Evolutionary conservation across 768 basidiomycete genomes (phyloP), one percentile per base, ranked within the genome.

Genomic region (Lactarius hatsudake): DNA sequence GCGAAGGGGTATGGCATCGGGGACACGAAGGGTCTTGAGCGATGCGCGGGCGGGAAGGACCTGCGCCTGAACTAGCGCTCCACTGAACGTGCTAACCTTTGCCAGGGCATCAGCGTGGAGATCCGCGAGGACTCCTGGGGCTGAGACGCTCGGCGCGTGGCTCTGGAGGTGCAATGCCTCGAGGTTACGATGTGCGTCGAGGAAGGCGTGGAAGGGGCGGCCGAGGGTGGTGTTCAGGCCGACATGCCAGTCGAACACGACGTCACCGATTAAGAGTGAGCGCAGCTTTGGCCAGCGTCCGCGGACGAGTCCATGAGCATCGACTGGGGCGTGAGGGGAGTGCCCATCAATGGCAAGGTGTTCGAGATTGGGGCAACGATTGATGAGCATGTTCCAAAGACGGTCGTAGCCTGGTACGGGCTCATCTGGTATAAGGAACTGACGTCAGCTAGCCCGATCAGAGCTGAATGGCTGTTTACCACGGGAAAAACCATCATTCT

Each of bases 361-460:
- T 73, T 89, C 84, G 9, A 93, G 81, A 70, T 87, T 80, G 1
- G 87, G 88, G 71, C 86, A 88, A 34, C 81, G 82, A 30, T 78
- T 76, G 62, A 86, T 83, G 57, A 92, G 81, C 90, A 93, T 90
- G 68, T 86, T 82, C 87, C 88, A 89, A 62, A 92, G 77, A 45
- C 79, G 80, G 56, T 78, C 79, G 63, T 81, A 84, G 28, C 82
- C 78, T 2, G 85, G 71, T 6, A 71, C 45, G 4, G 81, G 66
- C 67, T 85, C 82, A 69, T 86, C 84, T 86, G 72, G 74, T 61
- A n/a, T 34, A 34, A 34, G 40, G 17, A 10, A 32, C 8, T 59
- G 60, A 60, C 61, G 63, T 68, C 34, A 68, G 66, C 51, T 2
- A 1, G 20, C 9, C 10, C 0, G 36, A 5, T 18, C n/a, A 10